A percentile compares a stretch with the other conserved stretches of the same genome.
These are phyloP conservation scores for Diutina mesorugosa DNA, from an alignment of 1,139 yeast genomes.

Conservation along the genomic window DNA sequence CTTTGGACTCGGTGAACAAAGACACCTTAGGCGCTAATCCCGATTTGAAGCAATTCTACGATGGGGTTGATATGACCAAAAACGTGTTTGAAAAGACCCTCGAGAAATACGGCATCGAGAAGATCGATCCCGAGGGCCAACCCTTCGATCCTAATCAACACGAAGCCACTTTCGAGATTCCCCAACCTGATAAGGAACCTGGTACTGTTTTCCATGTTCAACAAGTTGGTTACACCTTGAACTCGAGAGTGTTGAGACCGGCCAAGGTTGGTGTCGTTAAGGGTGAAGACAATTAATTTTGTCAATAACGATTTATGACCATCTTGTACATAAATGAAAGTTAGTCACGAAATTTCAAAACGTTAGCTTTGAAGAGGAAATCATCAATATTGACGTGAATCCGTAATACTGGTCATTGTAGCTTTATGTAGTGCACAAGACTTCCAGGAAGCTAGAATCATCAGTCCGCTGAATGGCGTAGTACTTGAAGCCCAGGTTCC, in stretches of 20 bases:
- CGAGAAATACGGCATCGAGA: constrained; percentile 64
- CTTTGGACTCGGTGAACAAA: constrained; percentile 62
- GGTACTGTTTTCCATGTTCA: constrained; percentile 92
- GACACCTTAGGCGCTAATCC: constrained; percentile 45
- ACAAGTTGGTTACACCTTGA: constrained; percentile 79
- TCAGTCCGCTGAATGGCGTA: no score
- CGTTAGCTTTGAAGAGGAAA: neutral
- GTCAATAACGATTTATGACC: neutral
- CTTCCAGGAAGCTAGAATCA: no score
- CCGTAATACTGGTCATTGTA: no score
- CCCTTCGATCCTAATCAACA: constrained; percentile 84
- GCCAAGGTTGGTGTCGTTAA: constrained; percentile 95
- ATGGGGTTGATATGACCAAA: constrained; percentile 89
- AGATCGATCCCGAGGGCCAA: constrained; percentile 77
- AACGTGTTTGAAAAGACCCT: constrained; percentile 79
- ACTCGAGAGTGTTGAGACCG: constrained; percentile 84
- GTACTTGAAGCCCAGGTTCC: no score
- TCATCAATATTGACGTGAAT: neutral
- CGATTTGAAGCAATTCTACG: constrained; percentile 67
- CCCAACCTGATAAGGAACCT: constrained; percentile 82
- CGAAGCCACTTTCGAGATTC: constrained; percentile 85
- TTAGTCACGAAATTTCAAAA: neutral
- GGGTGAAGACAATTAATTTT: constrained; percentile 12
- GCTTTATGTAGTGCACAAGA: no score
- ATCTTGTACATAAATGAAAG: neutral